Evolutionary conservation across 2,329 filamentous ascomycete genomes (phyloP).

Genomic region (Monilinia fructicola): DNA sequence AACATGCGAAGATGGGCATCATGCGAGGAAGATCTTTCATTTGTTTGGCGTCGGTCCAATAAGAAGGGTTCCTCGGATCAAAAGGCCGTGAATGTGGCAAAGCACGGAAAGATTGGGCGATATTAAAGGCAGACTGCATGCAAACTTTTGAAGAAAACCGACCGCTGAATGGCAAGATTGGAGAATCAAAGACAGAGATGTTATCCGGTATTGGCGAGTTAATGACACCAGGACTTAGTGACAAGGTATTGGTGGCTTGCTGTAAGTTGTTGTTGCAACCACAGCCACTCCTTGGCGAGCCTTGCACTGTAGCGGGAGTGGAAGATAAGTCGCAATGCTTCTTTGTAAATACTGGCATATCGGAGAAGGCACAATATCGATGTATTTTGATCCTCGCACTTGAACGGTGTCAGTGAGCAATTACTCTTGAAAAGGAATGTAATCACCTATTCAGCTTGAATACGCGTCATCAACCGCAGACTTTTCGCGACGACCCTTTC

Average conservation of each 20-base stretch:
- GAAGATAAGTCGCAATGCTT: conserved; percentile 50
- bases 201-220: conserved; percentile 13
- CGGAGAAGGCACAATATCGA: conserved; percentile 52
- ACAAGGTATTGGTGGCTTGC: neutral
- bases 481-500: conserved; percentile 48
- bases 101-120: conserved; percentile 48
- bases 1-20: conserved; percentile 42
- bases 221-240: conserved; percentile 7
- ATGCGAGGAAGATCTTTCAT: conserved; percentile 33
- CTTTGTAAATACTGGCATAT: conserved; percentile 50
- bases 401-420: neutral
- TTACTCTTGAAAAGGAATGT: neutral
- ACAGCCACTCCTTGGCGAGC: conserved; percentile 10
- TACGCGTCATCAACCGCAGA: conserved; percentile 49
- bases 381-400: conserved; percentile 54
- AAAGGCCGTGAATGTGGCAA: conserved; percentile 46
- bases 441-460: conserved; percentile 44
- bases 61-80: neutral
- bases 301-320: neutral
- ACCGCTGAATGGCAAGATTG: conserved; percentile 46
- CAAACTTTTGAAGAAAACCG: conserved; percentile 52
- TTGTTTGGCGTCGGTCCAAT: neutral
- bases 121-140: conserved; percentile 50
- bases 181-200: conserved; percentile 22
- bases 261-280: conserved; percentile 16